Evolutionary conservation across 441 rosid genomes (phyloP), one percentile per base, ranked within the genome.

Genomic region (Dalechampia spathulata): DNA sequence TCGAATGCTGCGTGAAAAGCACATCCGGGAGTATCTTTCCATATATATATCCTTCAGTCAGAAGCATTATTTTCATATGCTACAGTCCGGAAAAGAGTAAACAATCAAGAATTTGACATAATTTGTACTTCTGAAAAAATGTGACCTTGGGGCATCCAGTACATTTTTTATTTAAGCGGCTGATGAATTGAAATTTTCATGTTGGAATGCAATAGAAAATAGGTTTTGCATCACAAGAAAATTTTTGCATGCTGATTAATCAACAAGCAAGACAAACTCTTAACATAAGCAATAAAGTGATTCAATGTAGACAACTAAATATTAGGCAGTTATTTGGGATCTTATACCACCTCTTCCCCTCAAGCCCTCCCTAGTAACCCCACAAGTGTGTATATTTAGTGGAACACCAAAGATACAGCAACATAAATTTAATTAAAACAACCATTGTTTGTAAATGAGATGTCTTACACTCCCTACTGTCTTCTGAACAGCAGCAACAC

Each of bases 401-500:
- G 34, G 34, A 34, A 38, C 2, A 1, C 6, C 41, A 38, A 2
- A 38, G 41, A 38, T 12, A 38, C 1, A 14, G 12, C 3, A 38
- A 38, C 3, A 14, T 38, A 38, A 5, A 2, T 38, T 38, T 2
- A 3, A 38, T n/a, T 13, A 1, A 38, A 38, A 2, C 43, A 55
- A 23, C 13, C 5, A 40, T 13, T 16, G 7, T 45, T 58, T 40
- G 26, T 48, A 36, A 46, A 27, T 38, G 12, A 46, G 60, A 27
- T 53, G 25, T 78, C 96, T 88, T 65, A 92, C 99, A 77, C 87
- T 89, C 61, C 97, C 97, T n/a, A 90, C 70, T 58, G 91, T 93
- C 79, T 85, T 85, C 57, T 93, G 99, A 73, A 90, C 99, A 56
- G 86, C 67, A 40, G 96, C 96, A 70, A 93, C 97, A 20, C 97